These are phyloP conservation scores for Trametes coccinea DNA, from an alignment of 768 basidiomycete genomes.

Conservation along the genomic window DNA sequence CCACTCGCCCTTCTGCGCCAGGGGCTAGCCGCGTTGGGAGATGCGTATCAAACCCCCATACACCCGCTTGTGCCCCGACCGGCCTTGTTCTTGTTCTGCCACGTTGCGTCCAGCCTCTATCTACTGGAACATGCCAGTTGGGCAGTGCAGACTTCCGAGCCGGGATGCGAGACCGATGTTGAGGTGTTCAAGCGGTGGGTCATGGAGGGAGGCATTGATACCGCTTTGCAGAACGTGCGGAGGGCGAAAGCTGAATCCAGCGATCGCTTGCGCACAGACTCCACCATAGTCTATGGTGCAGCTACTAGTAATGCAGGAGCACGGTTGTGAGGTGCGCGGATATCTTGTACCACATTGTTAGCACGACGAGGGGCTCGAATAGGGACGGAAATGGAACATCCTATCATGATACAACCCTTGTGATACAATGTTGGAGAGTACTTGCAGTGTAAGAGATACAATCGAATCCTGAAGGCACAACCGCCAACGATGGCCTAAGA, in stretches of 20 bases:
- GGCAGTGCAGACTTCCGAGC: conserved; percentile 38
- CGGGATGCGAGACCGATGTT: conserved; percentile 42
- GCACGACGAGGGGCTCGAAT: too few species aligned
- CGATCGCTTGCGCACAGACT: conserved; percentile 10
- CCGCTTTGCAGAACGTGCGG: conserved; percentile 29
- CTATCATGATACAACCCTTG: background rate
- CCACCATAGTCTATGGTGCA: conserved; percentile 24
- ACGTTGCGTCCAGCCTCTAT: conserved; percentile 51
- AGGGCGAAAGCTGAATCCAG: conserved; percentile 8
- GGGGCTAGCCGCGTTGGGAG: conserved; percentile 42
- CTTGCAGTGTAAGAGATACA: conserved; percentile 7
- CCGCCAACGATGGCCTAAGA: too few species aligned
- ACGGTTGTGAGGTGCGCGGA: background rate
- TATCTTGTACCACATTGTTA: background rate
- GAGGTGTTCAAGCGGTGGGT: conserved; percentile 60
- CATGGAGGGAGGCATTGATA: conserved; percentile 37
- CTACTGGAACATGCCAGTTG: conserved; percentile 73
- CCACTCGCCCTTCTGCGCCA: conserved; percentile 33
- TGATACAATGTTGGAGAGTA: conserved; percentile 66
- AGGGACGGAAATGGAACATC: background rate
- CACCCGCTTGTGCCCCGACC: conserved; percentile 55
- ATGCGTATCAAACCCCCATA: conserved; percentile 43
- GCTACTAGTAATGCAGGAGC: background rate
- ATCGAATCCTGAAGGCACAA: background rate
- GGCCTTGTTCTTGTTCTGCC: conserved; percentile 58